phyloP scores from a whole-genome alignment of 1,284 basidiomycete species.

The Tilletia walkeri region DNA sequence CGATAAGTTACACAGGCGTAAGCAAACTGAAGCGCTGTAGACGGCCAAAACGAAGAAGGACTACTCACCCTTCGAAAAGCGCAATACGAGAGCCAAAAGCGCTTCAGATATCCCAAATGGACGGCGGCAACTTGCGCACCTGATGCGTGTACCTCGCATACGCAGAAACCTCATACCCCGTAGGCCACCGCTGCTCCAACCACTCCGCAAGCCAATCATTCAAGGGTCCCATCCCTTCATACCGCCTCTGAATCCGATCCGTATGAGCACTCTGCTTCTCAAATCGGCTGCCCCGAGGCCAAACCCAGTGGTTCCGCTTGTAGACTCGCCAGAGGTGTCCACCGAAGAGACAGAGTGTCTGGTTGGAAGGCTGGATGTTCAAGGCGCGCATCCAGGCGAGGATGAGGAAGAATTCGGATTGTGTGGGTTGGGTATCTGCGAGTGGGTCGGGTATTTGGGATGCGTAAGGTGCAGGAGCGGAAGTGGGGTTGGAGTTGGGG shows the following conservation, averaged over 20 bases:
- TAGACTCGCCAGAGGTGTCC: neutral
- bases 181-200: constrained; percentile 7
- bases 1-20: too few species aligned
- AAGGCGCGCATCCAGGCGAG: constrained; percentile 7
- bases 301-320: neutral
- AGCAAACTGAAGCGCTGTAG: too few species aligned
- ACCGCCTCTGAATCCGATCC: neutral
- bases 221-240: neutral
- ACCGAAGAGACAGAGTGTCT: constrained; percentile 11
- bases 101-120: neutral
- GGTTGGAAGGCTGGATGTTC: neutral
- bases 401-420: neutral
- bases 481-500: neutral
- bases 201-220: constrained; percentile 4
- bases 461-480: neutral
- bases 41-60: too few species aligned
- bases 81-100: too few species aligned
- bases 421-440: neutral
- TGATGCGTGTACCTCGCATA: neutral
- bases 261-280: neutral
- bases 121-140: neutral
- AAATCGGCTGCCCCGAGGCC: neutral
- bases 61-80: too few species aligned
- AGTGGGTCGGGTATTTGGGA: neutral
- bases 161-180: neutral